A percentile compares a stretch with the other conserved stretches of the same genome.
phyloP scores from a whole-genome alignment of 2,329 filamentous ascomycete genomes.

The Epichloe typhina region DNA sequence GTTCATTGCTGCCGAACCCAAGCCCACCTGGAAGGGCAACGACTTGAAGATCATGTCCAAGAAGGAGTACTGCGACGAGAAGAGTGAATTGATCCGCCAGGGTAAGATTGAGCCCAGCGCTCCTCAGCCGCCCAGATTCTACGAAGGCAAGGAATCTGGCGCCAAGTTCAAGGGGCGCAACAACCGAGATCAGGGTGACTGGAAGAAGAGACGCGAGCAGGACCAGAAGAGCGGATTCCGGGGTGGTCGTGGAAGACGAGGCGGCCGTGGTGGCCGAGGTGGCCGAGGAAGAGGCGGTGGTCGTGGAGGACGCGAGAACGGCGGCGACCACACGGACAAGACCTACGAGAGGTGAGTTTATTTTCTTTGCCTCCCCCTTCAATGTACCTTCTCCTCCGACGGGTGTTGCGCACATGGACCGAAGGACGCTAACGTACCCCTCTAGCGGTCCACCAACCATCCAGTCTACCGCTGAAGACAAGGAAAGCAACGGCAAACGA shows the following conservation, averaged over 20 bases:
- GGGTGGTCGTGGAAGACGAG: slow-evolving; percentile 30
- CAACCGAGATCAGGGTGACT: slow-evolving; percentile 39
- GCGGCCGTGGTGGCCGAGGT: slow-evolving; percentile 27
- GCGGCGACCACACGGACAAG: slow-evolving; percentile 14
- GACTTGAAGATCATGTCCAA: slow-evolving; percentile 78
- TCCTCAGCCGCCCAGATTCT: slow-evolving; percentile 30
- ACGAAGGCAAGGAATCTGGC: slow-evolving; percentile 30
- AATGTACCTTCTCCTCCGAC: neutral
- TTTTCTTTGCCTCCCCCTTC: neutral
- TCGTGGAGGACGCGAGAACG: slow-evolving; percentile 19
- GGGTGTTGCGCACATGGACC: neutral
- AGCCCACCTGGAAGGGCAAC: slow-evolving; percentile 72
- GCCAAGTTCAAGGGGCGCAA: slow-evolving; percentile 18
- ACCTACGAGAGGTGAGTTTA: slow-evolving; percentile 21
- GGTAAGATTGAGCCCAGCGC: slow-evolving; percentile 52
- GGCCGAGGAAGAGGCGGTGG: slow-evolving; percentile 30
- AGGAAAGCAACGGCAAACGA: slow-evolving; percentile 36
- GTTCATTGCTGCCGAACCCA: slow-evolving; percentile 68
- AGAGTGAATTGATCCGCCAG: slow-evolving; percentile 56
- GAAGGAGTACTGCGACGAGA: slow-evolving; percentile 71
- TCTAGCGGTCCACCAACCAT: slow-evolving; percentile 24
- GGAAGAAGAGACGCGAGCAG: slow-evolving; percentile 50
- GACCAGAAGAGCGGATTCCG: slow-evolving; percentile 49
- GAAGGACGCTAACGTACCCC: slow-evolving; percentile 7
- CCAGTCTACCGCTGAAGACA: slow-evolving; percentile 29